phyloP scores from a whole-genome alignment of 2,329 filamentous ascomycete species.

The Tolypocladium ovalisporum region DNA sequence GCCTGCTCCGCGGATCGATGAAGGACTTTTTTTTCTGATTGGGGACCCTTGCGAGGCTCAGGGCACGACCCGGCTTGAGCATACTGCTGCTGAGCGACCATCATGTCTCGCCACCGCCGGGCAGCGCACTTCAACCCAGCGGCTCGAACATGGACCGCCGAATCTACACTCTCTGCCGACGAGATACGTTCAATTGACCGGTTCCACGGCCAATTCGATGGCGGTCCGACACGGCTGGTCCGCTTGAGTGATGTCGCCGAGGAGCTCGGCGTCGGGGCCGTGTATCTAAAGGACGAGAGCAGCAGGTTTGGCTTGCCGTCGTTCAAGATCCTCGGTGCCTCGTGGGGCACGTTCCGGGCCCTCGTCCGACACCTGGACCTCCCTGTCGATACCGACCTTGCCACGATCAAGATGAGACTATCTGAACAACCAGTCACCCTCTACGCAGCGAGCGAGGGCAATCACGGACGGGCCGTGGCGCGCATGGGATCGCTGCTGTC shows the following conservation, averaged over 20 bases:
- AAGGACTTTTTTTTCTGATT: too few relatives aligned
- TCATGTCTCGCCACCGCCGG: constrained; percentile 4
- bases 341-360: constrained; percentile 57
- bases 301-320: constrained; percentile 57
- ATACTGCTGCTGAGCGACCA: neutral
- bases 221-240: constrained; percentile 39
- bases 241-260: constrained; percentile 41
- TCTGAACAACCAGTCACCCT: constrained; percentile 26
- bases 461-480: constrained; percentile 64
- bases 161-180: neutral
- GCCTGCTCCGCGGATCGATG: neutral
- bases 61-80: neutral
- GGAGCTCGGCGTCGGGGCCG: constrained; percentile 42
- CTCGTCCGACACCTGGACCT: constrained; percentile 34
- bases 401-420: constrained; percentile 26
- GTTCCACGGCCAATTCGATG: constrained; percentile 18
- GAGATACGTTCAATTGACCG: constrained; percentile 1
- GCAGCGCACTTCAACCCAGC: constrained; percentile 6
- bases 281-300: constrained; percentile 64
- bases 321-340: constrained; percentile 73
- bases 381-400: constrained; percentile 28
- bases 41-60: neutral
- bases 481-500: constrained; percentile 52
- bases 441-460: constrained; percentile 62
- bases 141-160: constrained; percentile 5